phyloP scores from a whole-genome alignment of 768 basidiomycete species.

The Coprinopsis marcescibilis region DNA sequence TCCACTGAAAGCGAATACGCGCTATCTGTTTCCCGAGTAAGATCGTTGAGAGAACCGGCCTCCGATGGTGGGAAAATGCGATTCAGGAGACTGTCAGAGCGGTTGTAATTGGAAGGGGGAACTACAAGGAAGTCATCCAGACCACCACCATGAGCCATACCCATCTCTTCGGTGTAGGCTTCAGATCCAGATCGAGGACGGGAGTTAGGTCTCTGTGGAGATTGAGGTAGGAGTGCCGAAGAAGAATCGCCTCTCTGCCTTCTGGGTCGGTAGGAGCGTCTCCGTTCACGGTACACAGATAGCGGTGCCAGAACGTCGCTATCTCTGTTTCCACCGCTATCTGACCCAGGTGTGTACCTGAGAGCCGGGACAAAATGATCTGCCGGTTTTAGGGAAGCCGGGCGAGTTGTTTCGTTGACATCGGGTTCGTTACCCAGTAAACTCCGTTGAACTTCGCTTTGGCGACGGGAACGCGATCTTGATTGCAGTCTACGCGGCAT shows the following conservation, averaged over 20 bases:
- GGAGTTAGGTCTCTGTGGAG: background rate
- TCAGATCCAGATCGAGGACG: too few relatives aligned
- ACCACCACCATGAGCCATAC: background rate
- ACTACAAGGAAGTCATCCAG: background rate
- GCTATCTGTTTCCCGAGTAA: constrained; percentile 10
- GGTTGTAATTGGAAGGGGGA: constrained; percentile 7
- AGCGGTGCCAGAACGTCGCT: constrained; percentile 14
- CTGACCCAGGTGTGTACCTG: background rate
- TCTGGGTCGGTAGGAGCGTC: constrained; percentile 13
- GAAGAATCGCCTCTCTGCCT: constrained; percentile 13
- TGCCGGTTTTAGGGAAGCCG: constrained; percentile 18
- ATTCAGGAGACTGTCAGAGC: constrained; percentile 22
- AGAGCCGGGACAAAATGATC: background rate
- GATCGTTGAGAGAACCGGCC: constrained; percentile 7
- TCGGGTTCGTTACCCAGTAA: constrained; percentile 10
- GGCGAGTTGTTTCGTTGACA: constrained; percentile 21
- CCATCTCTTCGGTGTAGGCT: constrained; percentile 7
- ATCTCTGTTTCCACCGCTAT: background rate
- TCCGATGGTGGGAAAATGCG: constrained; percentile 20
- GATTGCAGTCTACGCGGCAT: constrained; percentile 10
- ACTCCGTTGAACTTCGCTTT: constrained; percentile 11
- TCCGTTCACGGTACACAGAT: constrained; percentile 14
- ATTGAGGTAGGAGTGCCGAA: constrained; percentile 4
- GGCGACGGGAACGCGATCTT: constrained; percentile 13
- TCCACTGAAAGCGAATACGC: constrained; percentile 9